phyloP scores from a whole-genome alignment of 2,329 filamentous ascomycete genomes.

The Remersonia thermophila region DNA sequence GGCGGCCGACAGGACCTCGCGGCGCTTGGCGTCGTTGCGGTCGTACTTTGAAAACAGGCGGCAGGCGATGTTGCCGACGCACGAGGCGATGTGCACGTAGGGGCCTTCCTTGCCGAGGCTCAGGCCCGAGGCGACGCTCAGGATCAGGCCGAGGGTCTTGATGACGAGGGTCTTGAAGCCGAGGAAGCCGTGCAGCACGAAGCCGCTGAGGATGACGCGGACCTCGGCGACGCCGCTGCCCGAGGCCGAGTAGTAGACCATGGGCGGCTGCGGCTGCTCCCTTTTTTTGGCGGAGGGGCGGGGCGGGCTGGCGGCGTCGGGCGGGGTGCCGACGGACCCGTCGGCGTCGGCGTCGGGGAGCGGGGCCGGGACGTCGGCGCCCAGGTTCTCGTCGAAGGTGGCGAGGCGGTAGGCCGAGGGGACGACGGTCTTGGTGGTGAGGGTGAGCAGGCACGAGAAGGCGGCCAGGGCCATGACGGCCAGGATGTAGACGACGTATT shows the following conservation, averaged over 20 bases:
- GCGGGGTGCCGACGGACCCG: conserved; percentile 23
- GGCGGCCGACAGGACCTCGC: conserved; percentile 86
- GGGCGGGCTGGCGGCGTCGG: conserved; percentile 24
- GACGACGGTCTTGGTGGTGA: conserved; percentile 87
- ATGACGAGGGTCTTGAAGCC: conserved; percentile 76
- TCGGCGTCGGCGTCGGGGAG: conserved; percentile 28
- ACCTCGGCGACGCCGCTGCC: conserved; percentile 96
- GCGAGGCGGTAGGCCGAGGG: conserved; percentile 77
- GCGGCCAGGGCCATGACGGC: conserved; percentile 59
- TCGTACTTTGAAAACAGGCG: conserved; percentile 93
- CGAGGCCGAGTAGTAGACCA: conserved; percentile 91
- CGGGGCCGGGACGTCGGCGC: conserved; percentile 41
- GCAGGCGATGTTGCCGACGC: conserved; percentile 88
- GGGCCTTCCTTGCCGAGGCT: conserved; percentile 91
- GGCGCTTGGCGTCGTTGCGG: conserved; percentile 81
- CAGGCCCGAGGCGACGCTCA: conserved; percentile 85
- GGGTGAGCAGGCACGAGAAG: conserved; percentile 64
- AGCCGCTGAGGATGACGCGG: conserved; percentile 93
- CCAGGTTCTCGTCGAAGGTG: conserved; percentile 87
- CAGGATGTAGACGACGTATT: conserved; percentile 64
- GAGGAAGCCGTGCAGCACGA: conserved; percentile 90
- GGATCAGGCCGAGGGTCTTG: conserved; percentile 70
- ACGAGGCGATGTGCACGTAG: conserved; percentile 94
- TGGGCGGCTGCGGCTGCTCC: conserved; percentile 41
- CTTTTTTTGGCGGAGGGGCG: conserved; percentile 26